Conservation (phyloP, 805 yeast genomes). For the Candida koratica region DNA sequence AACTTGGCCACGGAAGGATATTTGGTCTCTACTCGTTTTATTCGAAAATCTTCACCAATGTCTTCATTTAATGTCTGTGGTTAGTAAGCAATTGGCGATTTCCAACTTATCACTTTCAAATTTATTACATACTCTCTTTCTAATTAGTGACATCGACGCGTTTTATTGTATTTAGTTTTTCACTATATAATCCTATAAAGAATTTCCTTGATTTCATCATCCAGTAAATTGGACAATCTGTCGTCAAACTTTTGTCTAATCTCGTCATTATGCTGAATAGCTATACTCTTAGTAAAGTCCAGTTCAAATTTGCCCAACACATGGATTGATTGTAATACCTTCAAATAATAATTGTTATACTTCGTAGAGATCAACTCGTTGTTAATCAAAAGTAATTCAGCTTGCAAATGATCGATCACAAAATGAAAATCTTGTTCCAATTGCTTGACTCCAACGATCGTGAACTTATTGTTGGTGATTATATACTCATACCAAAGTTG, state of each 20-base stretch:
- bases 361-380: slow-evolving; percentile 14
- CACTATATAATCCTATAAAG: slow-evolving; percentile 25
- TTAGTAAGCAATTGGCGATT: slow-evolving; percentile 5
- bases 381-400: slow-evolving; percentile 17
- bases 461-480: slow-evolving; percentile 37
- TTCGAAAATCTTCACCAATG: slow-evolving; percentile 7
- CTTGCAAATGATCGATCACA: slow-evolving; percentile 16
- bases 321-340: slow-evolving; percentile 27
- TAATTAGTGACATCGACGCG: slow-evolving; percentile 23
- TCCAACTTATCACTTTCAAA: not conserved
- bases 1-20: slow-evolving; percentile 21
- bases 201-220: slow-evolving; percentile 25
- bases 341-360: slow-evolving; percentile 21
- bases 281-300: slow-evolving; percentile 18
- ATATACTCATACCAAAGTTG: slow-evolving; percentile 33
- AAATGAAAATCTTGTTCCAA: slow-evolving; percentile 28
- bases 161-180: too few relatives aligned
- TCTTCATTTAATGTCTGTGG: slow-evolving; percentile 13
- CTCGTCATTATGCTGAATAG: slow-evolving; percentile 10
- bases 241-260: slow-evolving; percentile 20
- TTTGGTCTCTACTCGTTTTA: slow-evolving; percentile 14
- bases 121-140: slow-evolving; percentile 26
- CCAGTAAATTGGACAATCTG: slow-evolving; percentile 14
- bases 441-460: slow-evolving; percentile 29
- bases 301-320: slow-evolving; percentile 25